Conservation (phyloP, 768 basidiomycete species). For the Amanita brunnescens region DNA sequence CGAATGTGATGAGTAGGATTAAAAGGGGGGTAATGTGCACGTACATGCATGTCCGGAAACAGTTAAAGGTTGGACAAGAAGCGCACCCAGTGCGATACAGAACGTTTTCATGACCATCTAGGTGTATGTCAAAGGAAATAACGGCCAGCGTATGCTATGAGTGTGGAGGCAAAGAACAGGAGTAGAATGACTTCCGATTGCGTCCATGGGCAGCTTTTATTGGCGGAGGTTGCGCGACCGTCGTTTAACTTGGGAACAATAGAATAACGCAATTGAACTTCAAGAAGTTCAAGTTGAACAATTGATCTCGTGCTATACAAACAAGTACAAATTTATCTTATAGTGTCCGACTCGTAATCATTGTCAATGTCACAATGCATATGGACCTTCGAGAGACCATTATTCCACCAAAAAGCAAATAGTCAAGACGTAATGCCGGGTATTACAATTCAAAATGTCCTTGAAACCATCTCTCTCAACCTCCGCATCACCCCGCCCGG, state of each 20-base stretch:
- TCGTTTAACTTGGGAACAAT: neutral
- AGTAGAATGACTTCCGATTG: neutral
- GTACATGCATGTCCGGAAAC: neutral
- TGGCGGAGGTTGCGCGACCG: neutral
- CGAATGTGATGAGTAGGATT: neutral
- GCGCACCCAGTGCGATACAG: neutral
- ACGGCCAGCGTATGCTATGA: neutral
- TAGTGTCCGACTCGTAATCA: too few relatives aligned
- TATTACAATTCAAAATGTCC: neutral
- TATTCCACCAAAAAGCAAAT: too few relatives aligned
- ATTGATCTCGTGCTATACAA: too few relatives aligned
- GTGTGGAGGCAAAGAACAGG: neutral
- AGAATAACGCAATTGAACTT: too few relatives aligned
- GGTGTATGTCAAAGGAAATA: neutral
- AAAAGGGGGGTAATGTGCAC: neutral
- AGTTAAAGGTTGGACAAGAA: neutral
- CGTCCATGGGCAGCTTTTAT: neutral
- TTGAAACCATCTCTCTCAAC: conserved; percentile 22
- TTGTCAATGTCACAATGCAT: too few relatives aligned
- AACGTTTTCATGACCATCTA: neutral
- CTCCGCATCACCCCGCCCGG: conserved; percentile 24
- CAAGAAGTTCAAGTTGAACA: too few relatives aligned
- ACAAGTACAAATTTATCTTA: too few relatives aligned
- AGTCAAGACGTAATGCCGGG: too few relatives aligned
- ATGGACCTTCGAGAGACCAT: too few relatives aligned